Percentiles rank a stretch among this genome's conserved stretches.
Evolutionary conservation across 371 early-diverging fungal species (phyloP).

Genomic region (Vairimorpha necatrix): DNA sequence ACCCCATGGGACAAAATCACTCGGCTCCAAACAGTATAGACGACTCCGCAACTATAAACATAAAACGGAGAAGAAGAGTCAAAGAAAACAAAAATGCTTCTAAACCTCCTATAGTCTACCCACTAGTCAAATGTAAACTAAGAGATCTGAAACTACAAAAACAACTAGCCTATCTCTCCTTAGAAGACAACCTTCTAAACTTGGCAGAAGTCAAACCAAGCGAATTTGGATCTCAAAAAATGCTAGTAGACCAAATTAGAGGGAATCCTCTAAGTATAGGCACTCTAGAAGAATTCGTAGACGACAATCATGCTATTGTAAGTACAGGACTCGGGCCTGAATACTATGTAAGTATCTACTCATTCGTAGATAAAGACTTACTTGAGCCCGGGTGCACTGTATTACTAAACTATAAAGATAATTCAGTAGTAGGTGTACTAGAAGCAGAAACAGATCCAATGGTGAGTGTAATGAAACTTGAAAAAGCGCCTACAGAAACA

Average conservation of each 20-base stretch:
- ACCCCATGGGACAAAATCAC: constrained; percentile 41
- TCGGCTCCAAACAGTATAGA: constrained; percentile 12
- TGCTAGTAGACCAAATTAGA: constrained; percentile 87
- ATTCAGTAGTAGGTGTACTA: constrained; percentile 84
- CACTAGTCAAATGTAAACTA: constrained; percentile 61
- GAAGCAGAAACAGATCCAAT: constrained; percentile 92
- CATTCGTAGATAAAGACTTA: constrained; percentile 65
- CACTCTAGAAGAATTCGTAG: constrained; percentile 96
- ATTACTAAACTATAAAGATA: constrained; percentile 62
- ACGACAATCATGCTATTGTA: constrained; percentile 98
- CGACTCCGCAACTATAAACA: constrained; percentile 47
- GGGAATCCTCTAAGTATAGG: constrained; percentile 98
- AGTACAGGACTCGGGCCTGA: constrained; percentile 88
- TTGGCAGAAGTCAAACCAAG: constrained; percentile 43
- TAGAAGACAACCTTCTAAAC: constrained; percentile 62
- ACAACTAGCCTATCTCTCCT: constrained; percentile 53
- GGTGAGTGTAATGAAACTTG: constrained; percentile 98
- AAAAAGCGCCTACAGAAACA: constrained; percentile 96
- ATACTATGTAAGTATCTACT: constrained; percentile 70
- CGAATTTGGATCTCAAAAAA: constrained; percentile 66
- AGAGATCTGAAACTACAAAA: constrained; percentile 53
- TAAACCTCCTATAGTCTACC: constrained; percentile 43
- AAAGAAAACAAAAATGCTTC: constrained; percentile 45
- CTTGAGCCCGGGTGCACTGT: constrained; percentile 66
- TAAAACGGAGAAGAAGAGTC: constrained; percentile 48